These are phyloP conservation scores for Pisolithus tinctorius DNA, from an alignment of 768 basidiomycete species.

Conservation along the genomic window DNA sequence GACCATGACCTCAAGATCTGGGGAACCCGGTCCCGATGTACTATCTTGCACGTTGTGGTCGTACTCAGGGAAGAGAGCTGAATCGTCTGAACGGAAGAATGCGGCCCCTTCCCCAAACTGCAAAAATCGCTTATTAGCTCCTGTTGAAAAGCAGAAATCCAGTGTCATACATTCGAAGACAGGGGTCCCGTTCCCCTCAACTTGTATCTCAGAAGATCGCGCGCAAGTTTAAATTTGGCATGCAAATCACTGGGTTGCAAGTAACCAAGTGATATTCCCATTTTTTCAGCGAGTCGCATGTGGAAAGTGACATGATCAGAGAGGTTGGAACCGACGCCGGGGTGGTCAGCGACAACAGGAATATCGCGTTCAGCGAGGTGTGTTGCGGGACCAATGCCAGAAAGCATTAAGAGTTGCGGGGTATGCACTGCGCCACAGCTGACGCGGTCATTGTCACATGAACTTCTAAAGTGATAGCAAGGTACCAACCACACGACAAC, in stretches of 20 bases:
- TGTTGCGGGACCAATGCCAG: conserved; percentile 66
- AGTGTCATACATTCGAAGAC: conserved; percentile 40
- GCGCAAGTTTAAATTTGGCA: conserved; percentile 21
- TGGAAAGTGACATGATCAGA: conserved; percentile 60
- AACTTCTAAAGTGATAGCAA: background rate
- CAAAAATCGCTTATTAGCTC: background rate
- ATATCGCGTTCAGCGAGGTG: conserved; percentile 50
- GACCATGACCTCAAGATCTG: conserved; percentile 25
- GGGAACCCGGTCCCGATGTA: conserved; percentile 23
- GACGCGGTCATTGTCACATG: background rate
- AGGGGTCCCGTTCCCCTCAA: conserved; percentile 42
- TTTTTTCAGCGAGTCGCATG: conserved; percentile 47
- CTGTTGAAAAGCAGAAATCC: background rate
- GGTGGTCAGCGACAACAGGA: conserved; percentile 52
- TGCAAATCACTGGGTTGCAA: conserved; percentile 22
- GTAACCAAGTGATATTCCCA: conserved; percentile 35
- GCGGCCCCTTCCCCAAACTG: conserved; percentile 25
- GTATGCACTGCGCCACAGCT: conserved; percentile 62
- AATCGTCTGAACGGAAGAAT: conserved; percentile 29
- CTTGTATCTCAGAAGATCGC: conserved; percentile 37
- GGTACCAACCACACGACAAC: conserved; percentile 52
- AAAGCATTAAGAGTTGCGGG: conserved; percentile 64
- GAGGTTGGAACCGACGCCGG: conserved; percentile 69
- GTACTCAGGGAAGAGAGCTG: conserved; percentile 27
- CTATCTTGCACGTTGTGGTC: conserved; percentile 19